These are phyloP conservation scores for Teratosphaeria nubilosa DNA, from an alignment of 2,329 filamentous ascomycete genomes.

Conservation along the genomic window DNA sequence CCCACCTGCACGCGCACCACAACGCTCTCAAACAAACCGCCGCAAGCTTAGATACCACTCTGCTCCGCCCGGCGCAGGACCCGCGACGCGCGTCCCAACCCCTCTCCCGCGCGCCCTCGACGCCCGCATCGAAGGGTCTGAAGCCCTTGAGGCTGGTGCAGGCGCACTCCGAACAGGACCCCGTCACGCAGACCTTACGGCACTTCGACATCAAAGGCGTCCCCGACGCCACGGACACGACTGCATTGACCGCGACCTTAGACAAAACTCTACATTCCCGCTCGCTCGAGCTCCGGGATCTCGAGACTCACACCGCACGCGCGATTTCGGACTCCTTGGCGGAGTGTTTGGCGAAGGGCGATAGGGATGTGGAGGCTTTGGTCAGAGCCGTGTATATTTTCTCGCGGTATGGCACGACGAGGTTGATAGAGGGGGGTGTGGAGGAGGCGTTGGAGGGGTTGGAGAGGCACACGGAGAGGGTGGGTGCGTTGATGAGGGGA, in stretches of 20 bases:
- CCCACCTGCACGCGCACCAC: slow-evolving; percentile 20
- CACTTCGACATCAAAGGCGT: slow-evolving; percentile 18
- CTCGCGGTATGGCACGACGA: slow-evolving; percentile 11
- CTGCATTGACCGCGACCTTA: slow-evolving; percentile 18
- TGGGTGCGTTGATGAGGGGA: slow-evolving; percentile 28
- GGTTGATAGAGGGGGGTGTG: slow-evolving; percentile 13
- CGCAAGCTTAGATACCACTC: slow-evolving; percentile 4
- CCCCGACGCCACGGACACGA: slow-evolving; percentile 5
- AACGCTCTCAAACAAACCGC: slow-evolving; percentile 12
- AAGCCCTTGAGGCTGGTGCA: slow-evolving; percentile 23
- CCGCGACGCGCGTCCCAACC: background rate
- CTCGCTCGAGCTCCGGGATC: slow-evolving; percentile 24
- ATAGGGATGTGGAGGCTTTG: slow-evolving; percentile 27
- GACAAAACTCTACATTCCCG: slow-evolving; percentile 23
- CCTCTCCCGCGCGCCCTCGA: background rate
- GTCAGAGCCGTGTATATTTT: slow-evolving; percentile 29
- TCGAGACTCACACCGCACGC: slow-evolving; percentile 24
- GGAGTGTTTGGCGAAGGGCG: slow-evolving; percentile 27
- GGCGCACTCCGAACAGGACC: slow-evolving; percentile 21
- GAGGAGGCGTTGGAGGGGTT: slow-evolving; percentile 26
- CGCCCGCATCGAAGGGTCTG: slow-evolving; percentile 13
- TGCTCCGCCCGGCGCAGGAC: background rate
- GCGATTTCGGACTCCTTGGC: slow-evolving; percentile 26
- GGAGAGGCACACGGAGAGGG: slow-evolving; percentile 28
- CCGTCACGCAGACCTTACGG: slow-evolving; percentile 18